Evolutionary conservation across 2,329 filamentous ascomycete genomes (phyloP).

Genomic region (Claviceps sp.): DNA sequence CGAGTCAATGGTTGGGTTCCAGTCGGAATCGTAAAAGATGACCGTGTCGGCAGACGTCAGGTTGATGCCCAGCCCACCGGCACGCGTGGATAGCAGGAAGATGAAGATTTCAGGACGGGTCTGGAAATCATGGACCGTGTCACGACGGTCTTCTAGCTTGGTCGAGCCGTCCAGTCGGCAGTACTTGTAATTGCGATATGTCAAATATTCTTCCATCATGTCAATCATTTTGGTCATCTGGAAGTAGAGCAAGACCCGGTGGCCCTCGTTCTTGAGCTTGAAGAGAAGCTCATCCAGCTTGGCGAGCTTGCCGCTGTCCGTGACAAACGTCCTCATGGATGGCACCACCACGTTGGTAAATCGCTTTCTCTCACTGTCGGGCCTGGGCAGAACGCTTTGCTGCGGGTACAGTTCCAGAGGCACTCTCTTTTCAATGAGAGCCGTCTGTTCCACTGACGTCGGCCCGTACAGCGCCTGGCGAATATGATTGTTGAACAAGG

Average conservation of each 20-base stretch:
- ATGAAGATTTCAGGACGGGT: conserved; percentile 90
- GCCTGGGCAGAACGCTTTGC: conserved; percentile 55
- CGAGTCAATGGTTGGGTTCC: conserved; percentile 97
- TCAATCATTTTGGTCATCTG: conserved; percentile 99
- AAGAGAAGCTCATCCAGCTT: conserved; percentile 78
- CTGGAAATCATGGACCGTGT: conserved; percentile 95
- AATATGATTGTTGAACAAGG: conserved; percentile 65
- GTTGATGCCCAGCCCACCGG: conserved; percentile 96
- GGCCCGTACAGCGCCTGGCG: conserved; percentile 64
- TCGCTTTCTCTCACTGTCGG: conserved; percentile 66
- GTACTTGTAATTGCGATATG: conserved; percentile 98
- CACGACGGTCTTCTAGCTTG: conserved; percentile 89
- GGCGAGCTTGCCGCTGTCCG: conserved; percentile 90
- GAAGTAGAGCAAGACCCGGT: conserved; percentile 95
- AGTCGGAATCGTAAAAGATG: conserved; percentile 99
- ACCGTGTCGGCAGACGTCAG: conserved; percentile 92
- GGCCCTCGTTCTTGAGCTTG: conserved; percentile 79
- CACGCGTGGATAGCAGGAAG: conserved; percentile 89
- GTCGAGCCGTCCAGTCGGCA: conserved; percentile 92
- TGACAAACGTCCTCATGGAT: conserved; percentile 95
- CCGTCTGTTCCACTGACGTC: conserved; percentile 51
- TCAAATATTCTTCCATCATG: conserved; percentile 96
- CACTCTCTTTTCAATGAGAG: conserved; percentile 60
- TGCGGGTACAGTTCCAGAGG: conserved; percentile 51
- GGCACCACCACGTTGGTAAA: conserved; percentile 89